Evolutionary conservation across 371 early-diverging fungal genomes (phyloP).

Genomic region (Umbelopsis sp.): DNA sequence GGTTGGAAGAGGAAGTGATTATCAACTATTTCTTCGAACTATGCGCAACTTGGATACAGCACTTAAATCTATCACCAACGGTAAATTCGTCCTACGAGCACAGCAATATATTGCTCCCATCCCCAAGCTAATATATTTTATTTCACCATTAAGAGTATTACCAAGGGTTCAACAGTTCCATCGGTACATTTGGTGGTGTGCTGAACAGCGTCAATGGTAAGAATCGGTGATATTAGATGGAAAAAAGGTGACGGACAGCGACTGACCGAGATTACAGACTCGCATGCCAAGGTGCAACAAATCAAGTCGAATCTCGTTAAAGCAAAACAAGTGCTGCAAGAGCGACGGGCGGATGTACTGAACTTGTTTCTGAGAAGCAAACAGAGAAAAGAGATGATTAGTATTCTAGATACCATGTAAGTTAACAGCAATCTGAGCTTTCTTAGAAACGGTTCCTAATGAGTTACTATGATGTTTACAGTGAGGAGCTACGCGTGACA

Average conservation of each 20-base stretch:
- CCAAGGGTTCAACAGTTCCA: conserved; percentile 89
- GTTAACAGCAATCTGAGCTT: conserved; percentile 17
- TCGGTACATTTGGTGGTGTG: conserved; percentile 90
- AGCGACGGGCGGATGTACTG: conserved; percentile 75
- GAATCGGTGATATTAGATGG: neutral
- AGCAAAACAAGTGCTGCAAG: conserved; percentile 70
- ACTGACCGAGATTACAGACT: conserved; percentile 45
- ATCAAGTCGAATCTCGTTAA: conserved; percentile 70
- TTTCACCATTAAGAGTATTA: conserved; percentile 73
- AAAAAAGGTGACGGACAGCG: conserved; percentile 9
- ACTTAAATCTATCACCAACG: conserved; percentile 87
- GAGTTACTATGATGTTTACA: conserved; percentile 25
- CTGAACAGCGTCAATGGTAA: conserved; percentile 83
- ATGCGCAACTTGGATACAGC: conserved; percentile 79
- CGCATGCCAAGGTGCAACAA: conserved; percentile 67
- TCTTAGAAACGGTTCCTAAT: neutral
- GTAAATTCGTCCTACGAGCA: conserved; percentile 40
- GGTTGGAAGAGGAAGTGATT: conserved; percentile 73
- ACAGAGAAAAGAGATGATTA: conserved; percentile 84
- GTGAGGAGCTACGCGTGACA: conserved; percentile 81
- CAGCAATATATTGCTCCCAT: neutral
- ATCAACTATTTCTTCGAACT: conserved; percentile 71
- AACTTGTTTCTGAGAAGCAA: conserved; percentile 81
- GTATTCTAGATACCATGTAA: conserved; percentile 77
- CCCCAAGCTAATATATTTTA: neutral